Evolutionary conservation across 441 rosid species (phyloP).

Genomic region (Adansonia madagascariensis): DNA sequence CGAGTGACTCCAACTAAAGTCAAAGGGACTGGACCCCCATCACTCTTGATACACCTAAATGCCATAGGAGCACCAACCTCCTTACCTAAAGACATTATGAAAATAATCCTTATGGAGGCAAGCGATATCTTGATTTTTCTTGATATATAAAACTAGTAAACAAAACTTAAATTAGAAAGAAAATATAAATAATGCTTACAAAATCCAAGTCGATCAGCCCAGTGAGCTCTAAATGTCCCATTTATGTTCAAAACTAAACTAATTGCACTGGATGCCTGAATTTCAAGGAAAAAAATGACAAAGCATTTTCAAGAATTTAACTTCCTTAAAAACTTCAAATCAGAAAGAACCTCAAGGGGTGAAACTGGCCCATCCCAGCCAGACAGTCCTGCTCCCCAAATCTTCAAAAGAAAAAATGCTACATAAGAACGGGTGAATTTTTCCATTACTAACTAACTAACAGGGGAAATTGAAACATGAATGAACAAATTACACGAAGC

Average conservation of each 20-base stretch:
- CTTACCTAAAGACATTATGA: constrained; percentile 59
- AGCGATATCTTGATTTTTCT: constrained; percentile 27
- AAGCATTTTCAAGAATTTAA: constrained; percentile 31
- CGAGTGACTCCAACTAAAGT: constrained; percentile 87
- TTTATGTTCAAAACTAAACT: constrained; percentile 73
- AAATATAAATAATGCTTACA: constrained; percentile 58
- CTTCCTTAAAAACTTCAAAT: constrained; percentile 33
- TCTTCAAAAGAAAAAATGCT: constrained; percentile 54
- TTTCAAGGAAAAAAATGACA: constrained; percentile 35
- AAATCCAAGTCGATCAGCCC: constrained; percentile 93
- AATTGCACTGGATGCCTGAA: constrained; percentile 71
- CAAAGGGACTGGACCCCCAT: constrained; percentile 83
- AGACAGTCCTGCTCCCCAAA: constrained; percentile 81
- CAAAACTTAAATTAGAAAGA: constrained; percentile 18
- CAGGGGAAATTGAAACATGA: constrained; percentile 29
- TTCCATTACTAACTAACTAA: constrained; percentile 24
- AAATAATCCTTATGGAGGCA: constrained; percentile 34
- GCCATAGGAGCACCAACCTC: constrained; percentile 70
- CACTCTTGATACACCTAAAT: constrained; percentile 86
- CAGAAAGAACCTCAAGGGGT: constrained; percentile 74
- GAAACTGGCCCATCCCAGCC: constrained; percentile 90
- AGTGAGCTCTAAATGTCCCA: constrained; percentile 95
- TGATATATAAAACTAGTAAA: constrained; percentile 11
- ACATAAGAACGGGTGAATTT: constrained; percentile 32
- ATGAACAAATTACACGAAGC: constrained; percentile 63